These are phyloP conservation scores for Datisca glomerata DNA, from an alignment of 306 rosid species.

Conservation along the genomic window DNA sequence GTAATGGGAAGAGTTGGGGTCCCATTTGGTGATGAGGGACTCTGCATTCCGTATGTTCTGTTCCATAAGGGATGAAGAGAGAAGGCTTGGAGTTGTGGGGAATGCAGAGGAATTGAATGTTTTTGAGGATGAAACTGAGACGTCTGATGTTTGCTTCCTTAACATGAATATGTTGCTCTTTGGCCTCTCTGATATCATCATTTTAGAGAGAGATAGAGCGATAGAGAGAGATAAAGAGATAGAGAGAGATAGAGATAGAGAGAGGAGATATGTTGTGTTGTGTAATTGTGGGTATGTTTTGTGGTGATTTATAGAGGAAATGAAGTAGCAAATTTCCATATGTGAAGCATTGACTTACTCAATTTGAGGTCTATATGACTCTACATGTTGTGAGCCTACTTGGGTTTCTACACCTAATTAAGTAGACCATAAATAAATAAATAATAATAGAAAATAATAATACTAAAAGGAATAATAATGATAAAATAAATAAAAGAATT, in stretches of 20 bases:
- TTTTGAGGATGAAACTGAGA: conserved; percentile 19
- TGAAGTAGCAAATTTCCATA: conserved; percentile 5
- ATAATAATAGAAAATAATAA: no score
- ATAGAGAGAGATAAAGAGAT: neutral
- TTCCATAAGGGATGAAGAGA: conserved; percentile 18
- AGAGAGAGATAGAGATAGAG: conserved; percentile 3
- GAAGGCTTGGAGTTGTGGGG: conserved; percentile 5
- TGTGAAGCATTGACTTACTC: conserved; percentile 10
- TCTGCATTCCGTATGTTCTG: conserved; percentile 20
- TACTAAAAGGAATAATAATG: no score
- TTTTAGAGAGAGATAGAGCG: neutral
- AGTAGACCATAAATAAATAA: no score
- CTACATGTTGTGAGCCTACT: no score
- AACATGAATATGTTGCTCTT: conserved; percentile 10
- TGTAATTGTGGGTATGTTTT: neutral
- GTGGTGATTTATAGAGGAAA: conserved; percentile 8
- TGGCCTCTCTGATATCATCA: conserved; percentile 12
- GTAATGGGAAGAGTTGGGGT: conserved; percentile 18
- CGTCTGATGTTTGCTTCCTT: conserved; percentile 12
- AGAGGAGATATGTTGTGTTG: neutral
- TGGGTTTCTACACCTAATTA: no score
- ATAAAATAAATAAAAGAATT: no score
- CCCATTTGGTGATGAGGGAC: conserved; percentile 36
- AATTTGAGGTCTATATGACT: neutral
- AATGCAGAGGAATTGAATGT: conserved; percentile 9